Conservation (phyloP, 805 yeast genomes). For the Blastobotrys parvus region DNA sequence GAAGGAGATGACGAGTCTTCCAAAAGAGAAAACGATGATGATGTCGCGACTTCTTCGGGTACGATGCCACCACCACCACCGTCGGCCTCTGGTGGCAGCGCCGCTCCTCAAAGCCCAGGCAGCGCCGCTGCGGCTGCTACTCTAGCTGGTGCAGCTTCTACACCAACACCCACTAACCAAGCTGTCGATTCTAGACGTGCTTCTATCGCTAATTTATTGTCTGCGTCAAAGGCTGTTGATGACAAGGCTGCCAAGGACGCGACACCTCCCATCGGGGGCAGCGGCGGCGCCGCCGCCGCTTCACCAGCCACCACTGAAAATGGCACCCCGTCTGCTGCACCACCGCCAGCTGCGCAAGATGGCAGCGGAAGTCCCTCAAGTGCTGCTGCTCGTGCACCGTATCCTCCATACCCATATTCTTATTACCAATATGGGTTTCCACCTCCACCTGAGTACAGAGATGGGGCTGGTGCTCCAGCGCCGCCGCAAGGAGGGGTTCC, state of each 20-base stretch:
- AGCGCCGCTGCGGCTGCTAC: not conserved
- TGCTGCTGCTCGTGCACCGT: too few relatives aligned
- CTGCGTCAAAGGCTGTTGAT: conserved; percentile 7
- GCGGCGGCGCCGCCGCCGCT: not conserved
- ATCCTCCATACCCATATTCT: not conserved
- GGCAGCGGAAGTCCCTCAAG: not conserved
- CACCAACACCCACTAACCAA: not conserved
- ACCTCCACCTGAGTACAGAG: not conserved
- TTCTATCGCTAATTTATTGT: conserved; percentile 13
- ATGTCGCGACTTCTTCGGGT: not conserved
- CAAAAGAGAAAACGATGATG: not conserved
- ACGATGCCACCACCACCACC: not conserved
- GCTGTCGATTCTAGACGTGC: conserved; percentile 9
- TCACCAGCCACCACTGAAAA: not conserved
- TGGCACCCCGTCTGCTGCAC: too few relatives aligned
- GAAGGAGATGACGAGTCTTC: not conserved
- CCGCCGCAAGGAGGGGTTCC: too few relatives aligned
- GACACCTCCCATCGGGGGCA: not conserved
- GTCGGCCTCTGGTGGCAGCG: too few relatives aligned
- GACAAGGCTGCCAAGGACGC: not conserved
- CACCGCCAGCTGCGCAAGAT: not conserved
- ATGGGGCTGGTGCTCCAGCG: too few relatives aligned
- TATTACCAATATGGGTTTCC: not conserved
- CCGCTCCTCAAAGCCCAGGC: not conserved
- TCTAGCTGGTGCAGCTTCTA: not conserved